phyloP scores from a whole-genome alignment of 75 land plant genomes.

The Pseudotsuga menziesii region DNA sequence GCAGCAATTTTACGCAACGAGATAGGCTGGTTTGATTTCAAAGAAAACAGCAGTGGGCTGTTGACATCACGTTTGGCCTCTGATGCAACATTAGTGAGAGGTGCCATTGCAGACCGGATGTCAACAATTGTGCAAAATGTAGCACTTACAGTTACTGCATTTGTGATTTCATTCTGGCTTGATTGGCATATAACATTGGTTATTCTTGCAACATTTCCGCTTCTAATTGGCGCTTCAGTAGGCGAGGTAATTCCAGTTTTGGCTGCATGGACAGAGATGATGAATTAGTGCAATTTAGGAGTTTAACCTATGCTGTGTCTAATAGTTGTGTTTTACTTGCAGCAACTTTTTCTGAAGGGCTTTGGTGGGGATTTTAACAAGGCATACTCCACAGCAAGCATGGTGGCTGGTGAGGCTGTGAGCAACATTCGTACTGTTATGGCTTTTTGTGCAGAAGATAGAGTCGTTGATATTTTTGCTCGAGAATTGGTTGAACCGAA shows the following conservation, averaged over 20 bases:
- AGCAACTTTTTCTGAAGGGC: constrained; percentile 79
- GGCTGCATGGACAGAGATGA: background rate
- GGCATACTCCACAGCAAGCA: constrained; percentile 51
- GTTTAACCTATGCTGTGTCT: background rate
- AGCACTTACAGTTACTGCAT: constrained; percentile 36
- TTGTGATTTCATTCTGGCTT: constrained; percentile 28
- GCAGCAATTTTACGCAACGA: constrained; percentile 45
- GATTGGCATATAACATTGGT: constrained; percentile 44
- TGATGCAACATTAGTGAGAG: constrained; percentile 36
- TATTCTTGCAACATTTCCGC: constrained; percentile 41
- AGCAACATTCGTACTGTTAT: constrained; percentile 79
- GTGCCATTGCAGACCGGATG: constrained; percentile 40
- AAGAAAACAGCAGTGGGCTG: constrained; percentile 28
- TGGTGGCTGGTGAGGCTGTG: constrained; percentile 74
- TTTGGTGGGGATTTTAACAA: constrained; percentile 56
- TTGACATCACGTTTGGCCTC: constrained; percentile 31
- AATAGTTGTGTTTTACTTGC: constrained; percentile 9
- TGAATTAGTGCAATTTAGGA: background rate
- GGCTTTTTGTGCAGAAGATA: constrained; percentile 64
- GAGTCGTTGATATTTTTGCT: constrained; percentile 36
- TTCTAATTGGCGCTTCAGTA: constrained; percentile 35
- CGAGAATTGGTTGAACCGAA: constrained; percentile 39
- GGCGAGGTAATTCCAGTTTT: constrained; percentile 33
- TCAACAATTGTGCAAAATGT: constrained; percentile 33
- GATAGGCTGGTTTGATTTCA: constrained; percentile 43